Conservation (phyloP, 805 yeast genomes). For the Candida wancherniae region DNA sequence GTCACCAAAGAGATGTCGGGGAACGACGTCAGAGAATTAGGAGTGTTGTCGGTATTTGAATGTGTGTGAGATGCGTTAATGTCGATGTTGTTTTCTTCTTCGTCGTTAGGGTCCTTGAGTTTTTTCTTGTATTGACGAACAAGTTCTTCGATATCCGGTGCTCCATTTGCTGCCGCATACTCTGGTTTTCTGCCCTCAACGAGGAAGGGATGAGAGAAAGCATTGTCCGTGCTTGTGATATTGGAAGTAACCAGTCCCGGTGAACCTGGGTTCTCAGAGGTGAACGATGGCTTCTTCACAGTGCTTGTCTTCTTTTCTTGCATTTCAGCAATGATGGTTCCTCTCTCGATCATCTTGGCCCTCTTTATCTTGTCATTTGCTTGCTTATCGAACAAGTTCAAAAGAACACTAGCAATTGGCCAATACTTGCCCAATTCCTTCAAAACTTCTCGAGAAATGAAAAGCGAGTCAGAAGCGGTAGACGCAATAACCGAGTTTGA, state of each 20-base stretch:
- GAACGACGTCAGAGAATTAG: conserved; percentile 37
- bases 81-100: conserved; percentile 4
- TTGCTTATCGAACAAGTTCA: conserved; percentile 36
- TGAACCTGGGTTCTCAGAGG: no score
- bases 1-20: conserved; percentile 55
- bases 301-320: conserved; percentile 29
- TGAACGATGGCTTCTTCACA: no score
- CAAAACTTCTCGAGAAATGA: conserved; percentile 33
- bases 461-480: conserved; percentile 40
- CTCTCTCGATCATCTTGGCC: conserved; percentile 36
- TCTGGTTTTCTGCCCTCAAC: no score
- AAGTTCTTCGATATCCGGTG: conserved; percentile 28
- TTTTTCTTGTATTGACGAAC: conserved; percentile 29
- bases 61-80: background rate
- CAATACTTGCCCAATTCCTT: conserved; percentile 34
- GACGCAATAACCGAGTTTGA: conserved; percentile 36
- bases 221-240: no score
- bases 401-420: conserved; percentile 36
- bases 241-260: no score
- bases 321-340: conserved; percentile 34
- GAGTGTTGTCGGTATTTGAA: conserved; percentile 26
- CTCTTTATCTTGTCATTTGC: conserved; percentile 40
- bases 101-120: conserved; percentile 4
- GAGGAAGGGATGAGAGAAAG: no score
- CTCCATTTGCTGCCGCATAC: no score